A percentile compares a stretch with the other conserved stretches of the same genome.
phyloP scores from a whole-genome alignment of 1,284 basidiomycete genomes.

The Sporisorium graminicola region DNA sequence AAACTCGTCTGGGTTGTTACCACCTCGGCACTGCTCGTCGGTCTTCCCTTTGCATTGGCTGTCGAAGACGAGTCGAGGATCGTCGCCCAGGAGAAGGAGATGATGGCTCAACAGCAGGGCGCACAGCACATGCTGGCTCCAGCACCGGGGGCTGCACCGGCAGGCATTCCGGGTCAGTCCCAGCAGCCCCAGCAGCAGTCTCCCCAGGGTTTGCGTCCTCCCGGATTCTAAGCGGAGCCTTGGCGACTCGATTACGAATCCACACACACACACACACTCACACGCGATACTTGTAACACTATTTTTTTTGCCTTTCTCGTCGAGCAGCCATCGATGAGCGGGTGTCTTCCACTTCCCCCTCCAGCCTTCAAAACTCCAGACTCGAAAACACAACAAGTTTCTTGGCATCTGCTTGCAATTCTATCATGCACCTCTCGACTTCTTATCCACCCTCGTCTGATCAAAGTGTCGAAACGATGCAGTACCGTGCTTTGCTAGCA shows the following conservation, averaged over 20 bases:
- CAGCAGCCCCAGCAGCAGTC: slow-evolving; percentile 19
- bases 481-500: too few relatives aligned
- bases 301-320: slow-evolving; percentile 8
- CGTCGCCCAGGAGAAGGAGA: slow-evolving; percentile 93
- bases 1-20: slow-evolving; percentile 94
- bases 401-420: slow-evolving; percentile 1
- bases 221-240: slow-evolving; percentile 61
- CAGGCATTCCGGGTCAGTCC: slow-evolving; percentile 3
- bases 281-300: slow-evolving; percentile 20
- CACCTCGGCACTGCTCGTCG: slow-evolving; percentile 91
- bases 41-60: slow-evolving; percentile 89
- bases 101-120: slow-evolving; percentile 91
- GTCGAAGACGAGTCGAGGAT: slow-evolving; percentile 96
- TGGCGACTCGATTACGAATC: too few relatives aligned
- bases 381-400: not conserved
- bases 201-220: slow-evolving; percentile 60
- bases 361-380: not conserved
- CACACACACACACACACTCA: not conserved
- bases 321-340: not conserved
- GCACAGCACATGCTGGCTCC: slow-evolving; percentile 75
- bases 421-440: slow-evolving; percentile 13
- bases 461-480: not conserved
- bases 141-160: slow-evolving; percentile 10
- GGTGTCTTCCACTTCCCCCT: not conserved
- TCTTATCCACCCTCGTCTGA: not conserved